phyloP scores from a whole-genome alignment of 805 yeast genomes.

The Suhomyces kilbournensis region DNA sequence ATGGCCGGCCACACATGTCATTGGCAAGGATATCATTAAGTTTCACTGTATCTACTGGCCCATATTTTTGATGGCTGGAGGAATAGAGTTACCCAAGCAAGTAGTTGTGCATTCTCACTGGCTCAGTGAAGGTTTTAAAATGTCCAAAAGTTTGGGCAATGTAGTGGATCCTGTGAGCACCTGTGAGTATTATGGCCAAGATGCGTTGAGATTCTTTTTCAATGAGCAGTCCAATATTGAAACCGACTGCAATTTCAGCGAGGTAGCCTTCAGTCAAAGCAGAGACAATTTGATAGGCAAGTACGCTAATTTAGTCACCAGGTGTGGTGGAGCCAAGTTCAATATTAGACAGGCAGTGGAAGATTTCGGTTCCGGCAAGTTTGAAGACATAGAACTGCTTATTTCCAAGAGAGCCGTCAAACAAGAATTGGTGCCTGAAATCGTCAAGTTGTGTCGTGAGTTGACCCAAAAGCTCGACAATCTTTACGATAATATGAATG shows the following conservation, averaged over 20 bases:
- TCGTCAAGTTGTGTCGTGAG: constrained; percentile 14
- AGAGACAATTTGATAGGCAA: constrained; percentile 75
- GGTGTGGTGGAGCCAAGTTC: constrained; percentile 74
- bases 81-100: constrained; percentile 62
- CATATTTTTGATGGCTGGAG: constrained; percentile 80
- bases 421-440: constrained; percentile 10
- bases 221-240: constrained; percentile 72
- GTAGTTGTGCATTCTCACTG: constrained; percentile 93
- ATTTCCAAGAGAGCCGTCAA: constrained; percentile 12
- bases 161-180: constrained; percentile 87
- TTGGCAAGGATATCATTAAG: constrained; percentile 87
- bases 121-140: constrained; percentile 84
- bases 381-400: constrained; percentile 21
- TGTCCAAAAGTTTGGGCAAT: constrained; percentile 91
- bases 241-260: constrained; percentile 77
- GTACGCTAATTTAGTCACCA: constrained; percentile 72
- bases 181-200: constrained; percentile 62
- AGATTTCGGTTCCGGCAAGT: constrained; percentile 19
- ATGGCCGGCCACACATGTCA: constrained; percentile 77
- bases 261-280: constrained; percentile 46
- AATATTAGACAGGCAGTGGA: constrained; percentile 46
- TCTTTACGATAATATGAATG: constrained; percentile 39
- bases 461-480: constrained; percentile 32
- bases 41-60: constrained; percentile 97
- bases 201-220: constrained; percentile 70